A percentile compares a stretch with the other conserved stretches of the same genome.
phyloP scores from a whole-genome alignment of 805 yeast species.

The Lipomyces chichibuensis region DNA sequence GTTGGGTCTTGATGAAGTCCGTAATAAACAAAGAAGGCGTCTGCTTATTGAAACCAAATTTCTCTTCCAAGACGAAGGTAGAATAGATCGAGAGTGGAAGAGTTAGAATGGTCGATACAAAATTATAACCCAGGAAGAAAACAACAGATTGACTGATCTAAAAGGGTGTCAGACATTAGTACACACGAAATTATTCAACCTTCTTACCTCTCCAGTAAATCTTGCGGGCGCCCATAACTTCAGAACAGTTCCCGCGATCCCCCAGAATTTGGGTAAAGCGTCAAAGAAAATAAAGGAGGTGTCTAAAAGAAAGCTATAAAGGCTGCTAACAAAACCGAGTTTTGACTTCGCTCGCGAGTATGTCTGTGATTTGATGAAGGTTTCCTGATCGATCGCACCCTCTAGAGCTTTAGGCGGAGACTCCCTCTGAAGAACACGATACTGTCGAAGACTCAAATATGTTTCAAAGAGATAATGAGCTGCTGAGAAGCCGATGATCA shows the following conservation, averaged over 20 bases:
- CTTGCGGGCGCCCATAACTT: conserved; percentile 44
- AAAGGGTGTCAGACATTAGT: background rate
- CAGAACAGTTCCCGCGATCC: conserved; percentile 50
- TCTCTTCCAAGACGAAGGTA: conserved; percentile 87
- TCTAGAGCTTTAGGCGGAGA: conserved; percentile 71
- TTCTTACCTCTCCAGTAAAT: conserved; percentile 49
- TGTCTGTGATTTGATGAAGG: conserved; percentile 73
- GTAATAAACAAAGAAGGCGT: conserved; percentile 71
- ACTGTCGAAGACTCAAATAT: conserved; percentile 76
- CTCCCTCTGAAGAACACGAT: conserved; percentile 59
- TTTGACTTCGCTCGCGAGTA: conserved; percentile 79
- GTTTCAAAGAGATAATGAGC: conserved; percentile 77
- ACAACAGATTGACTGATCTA: conserved; percentile 69
- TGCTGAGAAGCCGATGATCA: conserved; percentile 72
- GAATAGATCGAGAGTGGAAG: conserved; percentile 75
- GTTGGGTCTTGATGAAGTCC: conserved; percentile 67
- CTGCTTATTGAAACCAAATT: conserved; percentile 88
- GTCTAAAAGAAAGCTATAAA: conserved; percentile 59
- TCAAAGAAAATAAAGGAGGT: conserved; percentile 62
- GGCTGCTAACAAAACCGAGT: conserved; percentile 62
- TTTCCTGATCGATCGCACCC: conserved; percentile 68
- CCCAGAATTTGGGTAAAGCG: conserved; percentile 67
- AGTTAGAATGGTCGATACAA: conserved; percentile 56
- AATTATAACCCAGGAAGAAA: conserved; percentile 57
- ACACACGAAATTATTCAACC: background rate